These are phyloP conservation scores for Peniophora sp. DNA, from an alignment of 1,284 basidiomycete genomes.

Conservation along the genomic window DNA sequence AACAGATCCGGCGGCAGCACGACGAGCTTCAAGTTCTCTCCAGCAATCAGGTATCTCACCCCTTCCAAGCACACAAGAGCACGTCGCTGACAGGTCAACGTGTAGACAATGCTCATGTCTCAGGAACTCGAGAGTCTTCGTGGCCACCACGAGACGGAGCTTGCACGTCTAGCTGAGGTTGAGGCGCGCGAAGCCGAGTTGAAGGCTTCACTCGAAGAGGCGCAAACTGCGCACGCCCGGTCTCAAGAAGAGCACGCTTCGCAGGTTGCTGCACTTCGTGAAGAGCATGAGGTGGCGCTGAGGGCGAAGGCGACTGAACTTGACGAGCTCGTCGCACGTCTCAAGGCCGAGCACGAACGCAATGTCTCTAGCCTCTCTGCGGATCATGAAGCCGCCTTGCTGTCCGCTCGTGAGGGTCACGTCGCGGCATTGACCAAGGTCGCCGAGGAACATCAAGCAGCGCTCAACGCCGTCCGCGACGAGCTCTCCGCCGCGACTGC, in stretches of 20 bases:
- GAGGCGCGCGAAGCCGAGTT: constrained; percentile 52
- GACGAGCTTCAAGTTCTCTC: constrained; percentile 75
- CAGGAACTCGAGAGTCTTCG: constrained; percentile 72
- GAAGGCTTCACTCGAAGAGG: constrained; percentile 37
- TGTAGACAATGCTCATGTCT: constrained; percentile 77
- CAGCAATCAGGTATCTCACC: constrained; percentile 60
- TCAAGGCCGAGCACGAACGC: constrained; percentile 34
- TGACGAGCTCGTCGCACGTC: constrained; percentile 33
- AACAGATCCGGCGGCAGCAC: constrained; percentile 64
- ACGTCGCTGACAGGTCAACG: background rate
- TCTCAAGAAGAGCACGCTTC: constrained; percentile 38
- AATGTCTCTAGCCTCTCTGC: constrained; percentile 20
- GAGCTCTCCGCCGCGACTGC: constrained; percentile 33
- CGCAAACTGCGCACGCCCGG: constrained; percentile 33
- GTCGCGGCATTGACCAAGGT: constrained; percentile 26
- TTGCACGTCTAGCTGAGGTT: constrained; percentile 42
- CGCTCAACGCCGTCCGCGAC: constrained; percentile 14
- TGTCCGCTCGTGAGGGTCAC: constrained; percentile 18
- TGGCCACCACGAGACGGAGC: constrained; percentile 46
- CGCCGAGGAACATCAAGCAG: constrained; percentile 27
- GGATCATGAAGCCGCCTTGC: constrained; percentile 17
- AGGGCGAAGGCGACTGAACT: constrained; percentile 44
- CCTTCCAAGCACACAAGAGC: background rate
- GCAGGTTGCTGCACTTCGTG: constrained; percentile 42
- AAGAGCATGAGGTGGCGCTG: constrained; percentile 47